Base-by-base conservation (phyloP, 2,329 filamentous ascomycete genomes). In the Trichoderma afroharzianum region DNA sequence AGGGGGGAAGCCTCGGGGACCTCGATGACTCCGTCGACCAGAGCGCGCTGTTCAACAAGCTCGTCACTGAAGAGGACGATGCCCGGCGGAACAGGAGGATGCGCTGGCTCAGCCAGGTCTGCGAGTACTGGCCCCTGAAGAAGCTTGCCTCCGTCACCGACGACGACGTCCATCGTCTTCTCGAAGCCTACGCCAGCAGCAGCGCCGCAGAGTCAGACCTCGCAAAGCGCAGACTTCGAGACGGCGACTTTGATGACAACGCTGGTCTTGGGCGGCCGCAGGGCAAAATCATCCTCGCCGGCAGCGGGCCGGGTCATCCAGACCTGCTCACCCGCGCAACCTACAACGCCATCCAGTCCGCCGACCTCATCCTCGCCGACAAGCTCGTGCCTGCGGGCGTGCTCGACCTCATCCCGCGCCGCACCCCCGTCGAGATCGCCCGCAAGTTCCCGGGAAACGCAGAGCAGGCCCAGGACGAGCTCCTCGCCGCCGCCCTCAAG, bases 391-490 rank as follows among this genome's bases (percentile, higher is more conserved):
- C 96, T 0, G 87, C 93, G 0, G 90, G 92, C 8, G 93, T 99
- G 3, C 86, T 99, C 11, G 93, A 95, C 74, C 88, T 99, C 18
- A 92, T 98, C 70, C 96, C 96, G 2, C 93, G 96, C 43, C 90
- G 95, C 68, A 97, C 95, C 9, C 91, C 92, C 11, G 91, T 98
- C 14, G 90, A 93, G 77, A 99, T 99, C 76, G 95, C 96, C 5
- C 92, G 95, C 78, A 99, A 99, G 80, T 99, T 99, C 82, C 96
- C 96, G 1, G 96, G 96, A 26, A 98, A 99, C 81, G 96, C 96
- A 53, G 96, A 99, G 76, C 90, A 90, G 58, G 96, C 96, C 0
- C 96, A 99, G 80, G 90, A 95, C 78, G 96, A 99, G 81, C 89
- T 99, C 5, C 88, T 97, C 3, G 87, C 90, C 68, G 87, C 93